These are phyloP conservation scores for Urochloa ruziziensis DNA, from an alignment of 176 grass and related monocot species.

Conservation along the genomic window DNA sequence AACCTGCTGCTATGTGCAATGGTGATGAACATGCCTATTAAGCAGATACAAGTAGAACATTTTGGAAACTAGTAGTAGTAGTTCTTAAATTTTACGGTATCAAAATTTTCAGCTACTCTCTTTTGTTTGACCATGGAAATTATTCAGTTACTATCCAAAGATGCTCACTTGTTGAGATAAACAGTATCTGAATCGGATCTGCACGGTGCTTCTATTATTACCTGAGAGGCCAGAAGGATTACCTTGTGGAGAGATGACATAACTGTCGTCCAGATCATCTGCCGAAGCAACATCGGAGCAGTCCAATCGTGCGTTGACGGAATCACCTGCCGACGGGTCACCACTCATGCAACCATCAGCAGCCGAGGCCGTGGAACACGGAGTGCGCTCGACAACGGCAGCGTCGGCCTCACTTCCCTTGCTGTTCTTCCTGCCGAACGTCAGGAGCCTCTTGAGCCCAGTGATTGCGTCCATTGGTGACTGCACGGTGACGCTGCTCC, in stretches of 20 bases:
- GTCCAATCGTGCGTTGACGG: conserved; percentile 9
- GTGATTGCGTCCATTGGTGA: conserved; percentile 48
- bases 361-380: not conserved
- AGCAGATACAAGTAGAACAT: not conserved
- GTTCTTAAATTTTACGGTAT: not conserved
- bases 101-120: not conserved
- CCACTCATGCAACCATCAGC: conserved; percentile 11
- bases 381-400: not conserved
- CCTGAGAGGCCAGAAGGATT: not conserved
- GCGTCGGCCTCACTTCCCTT: conserved; percentile 18
- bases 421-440: conserved; percentile 57
- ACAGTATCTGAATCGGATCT: not conserved
- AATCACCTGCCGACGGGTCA: conserved; percentile 7
- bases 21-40: not conserved
- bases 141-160: conserved; percentile 3
- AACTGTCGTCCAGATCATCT: conserved; percentile 11
- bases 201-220: not conserved
- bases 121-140: not conserved
- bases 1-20: not conserved
- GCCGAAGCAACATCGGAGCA: not conserved
- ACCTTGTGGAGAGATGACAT: conserved; percentile 39
- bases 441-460: conserved; percentile 63
- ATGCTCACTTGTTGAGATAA: not conserved
- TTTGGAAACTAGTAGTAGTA: not conserved
- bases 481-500: conserved; percentile 14